Percentiles rank a stretch among this genome's conserved stretches.
Evolutionary conservation across 345 rosid genomes (phyloP).

Genomic region (Citrus hindsii): DNA sequence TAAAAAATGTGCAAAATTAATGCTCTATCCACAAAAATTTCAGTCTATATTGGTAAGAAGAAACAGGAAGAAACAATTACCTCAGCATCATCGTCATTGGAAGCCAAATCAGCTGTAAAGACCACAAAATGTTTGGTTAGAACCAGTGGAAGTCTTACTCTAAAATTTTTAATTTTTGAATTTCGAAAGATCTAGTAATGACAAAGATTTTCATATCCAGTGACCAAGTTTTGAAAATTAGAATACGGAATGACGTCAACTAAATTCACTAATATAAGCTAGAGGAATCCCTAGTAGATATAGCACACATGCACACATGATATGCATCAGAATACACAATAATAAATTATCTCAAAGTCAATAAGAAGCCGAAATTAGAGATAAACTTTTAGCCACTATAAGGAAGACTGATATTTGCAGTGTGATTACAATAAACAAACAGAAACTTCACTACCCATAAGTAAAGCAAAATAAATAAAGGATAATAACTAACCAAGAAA

Average conservation of each 20-base stretch:
- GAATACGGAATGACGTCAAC: neutral
- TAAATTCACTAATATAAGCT: neutral
- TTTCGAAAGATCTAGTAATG: neutral
- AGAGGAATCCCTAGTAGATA: no score
- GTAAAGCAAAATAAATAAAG: neutral
- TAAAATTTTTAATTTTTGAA: no score
- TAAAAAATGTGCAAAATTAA: neutral
- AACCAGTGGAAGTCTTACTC: neutral
- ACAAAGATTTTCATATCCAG: neutral
- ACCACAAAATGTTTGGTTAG: constrained; percentile 19
- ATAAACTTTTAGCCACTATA: neutral
- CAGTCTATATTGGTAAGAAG: neutral
- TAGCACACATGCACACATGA: neutral
- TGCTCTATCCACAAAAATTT: neutral
- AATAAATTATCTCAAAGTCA: neutral
- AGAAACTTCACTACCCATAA: neutral
- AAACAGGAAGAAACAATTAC: constrained; percentile 32
- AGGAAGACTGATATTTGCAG: neutral
- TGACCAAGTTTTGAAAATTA: neutral
- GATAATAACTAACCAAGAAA: neutral
- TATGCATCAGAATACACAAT: neutral
- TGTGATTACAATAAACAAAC: neutral
- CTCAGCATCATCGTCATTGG: constrained; percentile 52
- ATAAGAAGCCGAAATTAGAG: neutral
- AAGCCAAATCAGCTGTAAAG: constrained; percentile 61